Conservation (phyloP, 306 rosid genomes). For the Trichosanthes truncata region DNA sequence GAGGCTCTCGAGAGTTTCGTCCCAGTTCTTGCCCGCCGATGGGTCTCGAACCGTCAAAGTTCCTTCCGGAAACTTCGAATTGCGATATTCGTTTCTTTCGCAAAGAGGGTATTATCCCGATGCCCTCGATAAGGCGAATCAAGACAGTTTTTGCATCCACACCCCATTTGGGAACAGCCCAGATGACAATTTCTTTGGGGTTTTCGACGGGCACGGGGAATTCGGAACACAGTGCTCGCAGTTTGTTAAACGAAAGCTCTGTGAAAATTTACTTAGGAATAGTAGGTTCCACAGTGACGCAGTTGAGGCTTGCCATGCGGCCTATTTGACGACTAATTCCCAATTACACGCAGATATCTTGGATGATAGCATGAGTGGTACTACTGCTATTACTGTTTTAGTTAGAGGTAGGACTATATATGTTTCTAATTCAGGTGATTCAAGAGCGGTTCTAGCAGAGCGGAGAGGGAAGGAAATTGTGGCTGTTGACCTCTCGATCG, state of each 20-base stretch:
- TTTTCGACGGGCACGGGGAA: conserved; percentile 95
- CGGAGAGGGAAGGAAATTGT: conserved; percentile 62
- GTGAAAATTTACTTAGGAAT: conserved; percentile 80
- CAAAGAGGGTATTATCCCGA: conserved; percentile 96
- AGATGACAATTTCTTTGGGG: conserved; percentile 86
- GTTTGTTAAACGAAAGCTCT: conserved; percentile 62
- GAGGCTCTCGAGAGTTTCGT: conserved; percentile 82
- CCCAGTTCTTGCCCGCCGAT: conserved; percentile 86
- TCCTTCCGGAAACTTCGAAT: conserved; percentile 48
- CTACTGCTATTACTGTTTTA: conserved; percentile 76
- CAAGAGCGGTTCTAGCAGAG: conserved; percentile 89
- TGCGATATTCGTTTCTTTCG: conserved; percentile 64
- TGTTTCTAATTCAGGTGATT: conserved; percentile 89
- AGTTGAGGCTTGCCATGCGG: conserved; percentile 73
- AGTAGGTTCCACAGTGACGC: conserved; percentile 48
- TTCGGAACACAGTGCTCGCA: conserved; percentile 89
- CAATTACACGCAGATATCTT: conserved; percentile 59
- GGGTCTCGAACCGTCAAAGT: conserved; percentile 62
- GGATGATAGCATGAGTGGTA: conserved; percentile 97
- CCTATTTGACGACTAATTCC: conserved; percentile 57
- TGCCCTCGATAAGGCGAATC: conserved; percentile 95
- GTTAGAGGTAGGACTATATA: conserved; percentile 73
- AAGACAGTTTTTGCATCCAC: conserved; percentile 91
- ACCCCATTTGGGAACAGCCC: conserved; percentile 71
- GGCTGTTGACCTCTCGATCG: conserved; percentile 86